Base-by-base conservation (phyloP, 1,284 basidiomycete species). In the Cutaneotrichosporon cyanovorans region DNA sequence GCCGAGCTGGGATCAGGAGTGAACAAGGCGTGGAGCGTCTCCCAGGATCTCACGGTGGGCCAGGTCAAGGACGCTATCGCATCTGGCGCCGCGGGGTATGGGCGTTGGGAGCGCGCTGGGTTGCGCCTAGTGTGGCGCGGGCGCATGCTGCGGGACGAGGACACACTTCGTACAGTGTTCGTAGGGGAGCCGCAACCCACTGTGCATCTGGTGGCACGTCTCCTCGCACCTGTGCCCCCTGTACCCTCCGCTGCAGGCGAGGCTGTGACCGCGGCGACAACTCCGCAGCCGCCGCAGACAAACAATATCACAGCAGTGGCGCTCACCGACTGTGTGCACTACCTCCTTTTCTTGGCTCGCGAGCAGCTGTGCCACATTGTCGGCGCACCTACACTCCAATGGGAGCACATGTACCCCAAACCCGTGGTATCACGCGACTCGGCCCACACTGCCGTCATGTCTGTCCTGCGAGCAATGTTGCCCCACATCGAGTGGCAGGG, bases 51-150 rank as follows among this genome's bases (percentile, higher is more conserved):
- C 30, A 58, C 50, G 2, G 50, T 67, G 11, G 21, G 30, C 12
- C 49, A 60, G 40, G 44, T 62, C 16, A 68, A 70, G 45, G 60
- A 63, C 46, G 55, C 52, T 6, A 41, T 68, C 32, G 60, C 59
- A 1, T 21, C 39, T 15, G 61, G 63, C 14, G 35, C 53, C 2
- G 62, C 63, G 11, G 58, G 62, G 18, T 56, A 53, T 23, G 64
- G 60, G 1, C 19, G 30, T 5, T 68, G 65, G 63, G 57, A 59
- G 25, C 54, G 59, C 18, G 56, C 60, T 2, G 65, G 63, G 1
- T 61, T 69, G 60, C 54, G 68, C 18, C 37, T 69, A 9, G 61
- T 69, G 7, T 68, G 61, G 58, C 60, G 59, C 33, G 68, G 68
- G 3, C 52, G 66, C 28, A 63, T 70, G n/a, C 56, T 68, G 4